A percentile compares a stretch with the other conserved stretches of the same genome.
Conservation (phyloP, 1,284 basidiomycete genomes). For the Cutaneotrichosporon sp. region DNA sequence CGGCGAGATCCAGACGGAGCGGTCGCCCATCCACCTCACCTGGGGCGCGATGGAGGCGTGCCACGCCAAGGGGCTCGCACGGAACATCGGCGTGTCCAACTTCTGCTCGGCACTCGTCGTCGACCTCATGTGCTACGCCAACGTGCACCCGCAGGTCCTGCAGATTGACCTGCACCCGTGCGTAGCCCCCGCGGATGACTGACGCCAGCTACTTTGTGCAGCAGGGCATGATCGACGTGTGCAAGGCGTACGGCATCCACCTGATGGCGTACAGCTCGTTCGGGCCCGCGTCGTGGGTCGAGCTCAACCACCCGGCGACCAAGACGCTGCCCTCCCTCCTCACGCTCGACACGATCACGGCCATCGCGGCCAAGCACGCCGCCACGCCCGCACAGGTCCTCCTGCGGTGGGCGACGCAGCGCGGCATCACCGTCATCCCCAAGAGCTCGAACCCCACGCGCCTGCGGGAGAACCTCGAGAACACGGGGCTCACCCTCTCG, state of each 20-base stretch:
- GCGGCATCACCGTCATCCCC: constrained; percentile 69
- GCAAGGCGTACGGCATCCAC: constrained; percentile 63
- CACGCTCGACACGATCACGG: constrained; percentile 59
- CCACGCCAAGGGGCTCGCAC: constrained; percentile 66
- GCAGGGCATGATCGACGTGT: constrained; percentile 63
- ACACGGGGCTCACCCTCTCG: constrained; percentile 62
- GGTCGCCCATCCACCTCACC: constrained; percentile 52
- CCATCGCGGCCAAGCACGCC: constrained; percentile 55
- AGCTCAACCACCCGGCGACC: constrained; percentile 49
- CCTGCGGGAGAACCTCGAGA: constrained; percentile 64
- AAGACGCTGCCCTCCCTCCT: constrained; percentile 19
- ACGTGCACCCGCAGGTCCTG: constrained; percentile 67
- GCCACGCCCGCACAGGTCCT: constrained; percentile 44
- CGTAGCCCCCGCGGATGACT: neutral
- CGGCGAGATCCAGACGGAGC: constrained; percentile 10
- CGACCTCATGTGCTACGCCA: constrained; percentile 64
- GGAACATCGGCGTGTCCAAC: constrained; percentile 83
- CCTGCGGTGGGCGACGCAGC: constrained; percentile 47
- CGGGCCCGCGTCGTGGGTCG: constrained; percentile 63
- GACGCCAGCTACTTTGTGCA: constrained; percentile 61
- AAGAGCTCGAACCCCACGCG: constrained; percentile 54
- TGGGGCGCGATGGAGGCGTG: constrained; percentile 75
- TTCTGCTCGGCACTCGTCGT: constrained; percentile 56
- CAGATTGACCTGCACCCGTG: constrained; percentile 74
- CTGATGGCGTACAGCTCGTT: constrained; percentile 80